These are phyloP conservation scores for Bertia moriformis DNA, from an alignment of 2,329 filamentous ascomycete species.

Conservation along the genomic window DNA sequence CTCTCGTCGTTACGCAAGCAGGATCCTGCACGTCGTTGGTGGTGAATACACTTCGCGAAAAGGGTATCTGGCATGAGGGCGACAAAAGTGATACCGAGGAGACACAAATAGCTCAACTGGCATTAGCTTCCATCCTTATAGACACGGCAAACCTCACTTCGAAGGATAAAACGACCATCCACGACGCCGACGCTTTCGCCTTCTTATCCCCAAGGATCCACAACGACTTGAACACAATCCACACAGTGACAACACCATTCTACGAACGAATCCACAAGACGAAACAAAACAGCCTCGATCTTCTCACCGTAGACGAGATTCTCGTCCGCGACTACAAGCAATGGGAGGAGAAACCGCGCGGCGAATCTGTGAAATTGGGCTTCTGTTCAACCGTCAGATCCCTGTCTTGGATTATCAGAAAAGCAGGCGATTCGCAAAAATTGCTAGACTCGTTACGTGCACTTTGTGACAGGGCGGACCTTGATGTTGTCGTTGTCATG, in stretches of 20 bases:
- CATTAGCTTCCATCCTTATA: conserved; percentile 28
- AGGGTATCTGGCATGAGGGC: background rate
- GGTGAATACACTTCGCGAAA: background rate
- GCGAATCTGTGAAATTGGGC: conserved; percentile 28
- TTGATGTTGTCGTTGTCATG: conserved; percentile 44
- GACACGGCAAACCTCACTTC: conserved; percentile 29
- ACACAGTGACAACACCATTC: conserved; percentile 30
- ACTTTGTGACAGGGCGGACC: conserved; percentile 18
- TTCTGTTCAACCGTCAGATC: conserved; percentile 43
- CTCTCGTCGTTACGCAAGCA: background rate
- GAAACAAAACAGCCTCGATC: conserved; percentile 36
- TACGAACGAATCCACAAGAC: conserved; percentile 33
- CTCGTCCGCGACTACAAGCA: conserved; percentile 49
- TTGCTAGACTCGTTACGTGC: conserved; percentile 21
- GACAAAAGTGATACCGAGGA: conserved; percentile 10
- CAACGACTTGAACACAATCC: conserved; percentile 24
- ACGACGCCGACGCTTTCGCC: conserved; percentile 24
- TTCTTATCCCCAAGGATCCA: background rate
- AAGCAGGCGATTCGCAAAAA: conserved; percentile 26
- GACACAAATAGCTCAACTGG: conserved; percentile 31
- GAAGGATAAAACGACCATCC: conserved; percentile 27
- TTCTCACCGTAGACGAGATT: conserved; percentile 35
- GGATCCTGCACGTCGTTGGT: background rate
- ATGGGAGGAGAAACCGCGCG: conserved; percentile 27
- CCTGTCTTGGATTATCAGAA: conserved; percentile 33